A percentile compares a stretch with the other conserved stretches of the same genome.
phyloP scores from a whole-genome alignment of 305 asterid genomes.

The Fraxinus latifolia region DNA sequence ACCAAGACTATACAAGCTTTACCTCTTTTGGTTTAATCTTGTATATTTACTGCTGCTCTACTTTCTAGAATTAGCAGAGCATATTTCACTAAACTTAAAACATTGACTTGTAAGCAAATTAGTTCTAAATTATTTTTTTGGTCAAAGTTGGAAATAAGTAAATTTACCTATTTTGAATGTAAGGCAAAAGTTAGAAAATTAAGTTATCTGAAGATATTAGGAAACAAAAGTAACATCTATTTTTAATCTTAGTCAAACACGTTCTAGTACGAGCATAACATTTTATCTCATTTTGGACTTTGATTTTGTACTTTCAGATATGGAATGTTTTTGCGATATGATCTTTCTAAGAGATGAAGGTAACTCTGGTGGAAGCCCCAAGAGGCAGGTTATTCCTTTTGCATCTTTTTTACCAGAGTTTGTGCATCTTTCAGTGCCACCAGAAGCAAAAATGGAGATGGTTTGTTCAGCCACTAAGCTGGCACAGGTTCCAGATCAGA shows the following conservation, averaged over 20 bases:
- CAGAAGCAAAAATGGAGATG: slow-evolving; percentile 21
- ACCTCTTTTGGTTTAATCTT: background rate
- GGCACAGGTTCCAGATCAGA: background rate
- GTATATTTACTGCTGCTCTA: background rate
- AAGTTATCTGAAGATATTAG: background rate
- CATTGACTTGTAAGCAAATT: background rate
- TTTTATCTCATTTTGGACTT: slow-evolving; percentile 24
- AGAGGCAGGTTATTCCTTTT: background rate
- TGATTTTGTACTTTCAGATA: background rate
- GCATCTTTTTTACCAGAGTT: background rate
- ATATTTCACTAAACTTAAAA: background rate
- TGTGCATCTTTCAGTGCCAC: background rate
- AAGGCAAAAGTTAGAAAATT: background rate
- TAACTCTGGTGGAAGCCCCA: background rate
- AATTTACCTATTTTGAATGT: background rate
- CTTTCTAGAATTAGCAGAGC: background rate
- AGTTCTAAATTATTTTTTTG: background rate
- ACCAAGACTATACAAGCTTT: background rate
- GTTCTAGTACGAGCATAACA: slow-evolving; percentile 7
- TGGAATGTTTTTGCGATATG: background rate
- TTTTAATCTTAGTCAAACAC: background rate
- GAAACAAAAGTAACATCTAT: background rate
- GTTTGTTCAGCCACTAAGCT: background rate
- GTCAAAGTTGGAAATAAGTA: background rate
- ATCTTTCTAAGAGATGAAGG: background rate